Evolutionary conservation across 306 rosid genomes (phyloP), one percentile per base, ranked within the genome.

Genomic region (Vicia villosa): DNA sequence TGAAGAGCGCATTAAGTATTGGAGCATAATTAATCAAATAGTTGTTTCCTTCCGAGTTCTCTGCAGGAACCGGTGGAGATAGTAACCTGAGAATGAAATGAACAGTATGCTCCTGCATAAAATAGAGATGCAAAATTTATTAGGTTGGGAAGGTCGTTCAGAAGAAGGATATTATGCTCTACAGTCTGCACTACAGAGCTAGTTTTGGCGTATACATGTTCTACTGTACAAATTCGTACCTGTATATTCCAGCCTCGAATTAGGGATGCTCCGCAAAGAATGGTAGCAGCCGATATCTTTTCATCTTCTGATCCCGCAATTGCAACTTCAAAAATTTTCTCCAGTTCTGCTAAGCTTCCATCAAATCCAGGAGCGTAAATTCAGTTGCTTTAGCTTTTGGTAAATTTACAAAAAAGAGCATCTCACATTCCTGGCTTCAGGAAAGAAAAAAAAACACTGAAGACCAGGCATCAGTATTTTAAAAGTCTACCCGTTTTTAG

Each of bases 331-430:
- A 89, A 91, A 75, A 87, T 74, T 74, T 89, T 95, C 87, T 95
- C 89, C 79, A 95, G 86, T 58, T 95, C 99, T 89, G 99, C 95
- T 83, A 95, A 91, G 87, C 99, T 91, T 95, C 96, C 99, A 95
- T 91, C 85, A 89, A 95, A 95, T 74, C 95, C 96, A 95, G 86
- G 92, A 95, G 97, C 88, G 83, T 94, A 95, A 86, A 84, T 89
- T 95, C 97, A 91, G 94, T 91, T 74, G 95, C 88, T 84, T 91
- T 88, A 85, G 83, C 86, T 81, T 86, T 87, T 86, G 86, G 80
- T 76, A 78, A 87, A 86, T 87, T 83, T 82, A 87, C 85, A 86
- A 91, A 88, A 88, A 90, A 90, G 88, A 88, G 89, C 92, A 94
- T 91, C 88, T 85, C 86, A 90, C 82, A 86, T 74, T 83, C 95